phyloP scores from a whole-genome alignment of 2,329 filamentous ascomycete species.

The Emericellopsis cladophorae region DNA sequence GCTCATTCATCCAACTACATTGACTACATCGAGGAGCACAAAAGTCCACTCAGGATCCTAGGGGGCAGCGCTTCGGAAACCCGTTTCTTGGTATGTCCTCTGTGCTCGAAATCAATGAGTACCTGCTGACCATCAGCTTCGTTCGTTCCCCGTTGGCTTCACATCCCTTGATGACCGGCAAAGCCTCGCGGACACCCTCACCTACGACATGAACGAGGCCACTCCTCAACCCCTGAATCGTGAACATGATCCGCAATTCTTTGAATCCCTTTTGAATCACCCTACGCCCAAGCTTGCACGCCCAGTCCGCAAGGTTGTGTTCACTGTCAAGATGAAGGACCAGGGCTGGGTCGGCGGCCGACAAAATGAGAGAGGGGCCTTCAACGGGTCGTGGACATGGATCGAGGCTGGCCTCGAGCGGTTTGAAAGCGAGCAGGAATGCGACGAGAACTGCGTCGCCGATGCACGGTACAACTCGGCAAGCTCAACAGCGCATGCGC shows the following conservation, averaged over 20 bases:
- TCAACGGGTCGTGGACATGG: slow-evolving; percentile 43
- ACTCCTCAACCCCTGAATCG: slow-evolving; percentile 12
- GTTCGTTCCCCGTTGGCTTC: slow-evolving; percentile 24
- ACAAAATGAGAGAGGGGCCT: slow-evolving; percentile 19
- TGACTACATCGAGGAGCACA: slow-evolving; percentile 11
- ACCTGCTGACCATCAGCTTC: slow-evolving; percentile 12
- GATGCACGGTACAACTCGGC: slow-evolving; percentile 13
- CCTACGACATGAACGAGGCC: slow-evolving; percentile 15
- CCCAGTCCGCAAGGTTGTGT: slow-evolving; percentile 49
- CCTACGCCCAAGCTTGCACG: slow-evolving; percentile 25
- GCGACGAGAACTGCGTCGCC: slow-evolving; percentile 15
- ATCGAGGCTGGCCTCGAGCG: slow-evolving; percentile 50
- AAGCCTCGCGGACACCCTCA: slow-evolving; percentile 12
- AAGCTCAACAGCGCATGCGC: slow-evolving; percentile 7
- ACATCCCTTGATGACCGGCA: slow-evolving; percentile 12
- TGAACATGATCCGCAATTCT: slow-evolving; percentile 15
- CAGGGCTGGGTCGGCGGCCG: slow-evolving; percentile 40
- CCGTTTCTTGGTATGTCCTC: slow-evolving; percentile 17
- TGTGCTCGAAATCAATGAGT: not conserved
- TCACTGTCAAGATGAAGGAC: slow-evolving; percentile 42
- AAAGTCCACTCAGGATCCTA: slow-evolving; percentile 8
- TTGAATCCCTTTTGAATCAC: slow-evolving; percentile 21
- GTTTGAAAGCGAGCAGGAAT: slow-evolving; percentile 25
- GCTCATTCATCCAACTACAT: slow-evolving; percentile 28
- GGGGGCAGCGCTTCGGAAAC: slow-evolving; percentile 14